Evolutionary conservation across 176 grass and related monocot species (phyloP), one percentile per base, ranked within the genome.

Genomic region (Oryza meridionalis): DNA sequence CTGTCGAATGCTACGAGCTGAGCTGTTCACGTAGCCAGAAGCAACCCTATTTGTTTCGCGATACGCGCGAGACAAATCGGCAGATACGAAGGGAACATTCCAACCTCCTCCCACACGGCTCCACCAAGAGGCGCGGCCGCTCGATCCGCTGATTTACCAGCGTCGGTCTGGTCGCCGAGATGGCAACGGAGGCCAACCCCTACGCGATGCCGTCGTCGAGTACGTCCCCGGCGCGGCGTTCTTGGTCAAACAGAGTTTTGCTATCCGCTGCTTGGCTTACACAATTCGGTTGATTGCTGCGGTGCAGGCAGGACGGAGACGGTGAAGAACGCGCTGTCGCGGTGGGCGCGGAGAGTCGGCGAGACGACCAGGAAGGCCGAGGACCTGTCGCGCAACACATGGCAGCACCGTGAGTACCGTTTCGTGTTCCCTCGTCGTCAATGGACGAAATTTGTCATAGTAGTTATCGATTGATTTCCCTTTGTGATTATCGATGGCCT

Each of bases 361-460:
- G 92, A 95, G 79, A 75, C 91, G 26, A 81, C 84, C 3, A 87
- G 88, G 88, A 99, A 90, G 74, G 91, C 96, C 5, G 96, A 99
- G 89, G 96, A 93, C 51, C 71, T 99, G 69, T 99, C 96, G 17
- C 88, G 82, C 85, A 96, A 93, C 86, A 99, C 96, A 26, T 99
- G 96, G 96, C 96, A 96, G 84, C 96, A 99, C 81, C 35, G 96
- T 99, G 70, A 87, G 93, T 58, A 17, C 15, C 65, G 5, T 2
- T 42, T 21, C 16, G n/a, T 24, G 58, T 0, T 70, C 8, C 24
- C 49, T 24, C 53, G 42, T 24, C 53, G 15, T 17, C 49, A 51
- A 51, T 17, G 15, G 49, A 51, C 49, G 0, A 51, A 51, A 15
- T 1, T 14, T 40, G 38, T 40, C 38, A 40, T 40, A 40, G 15